Evolutionary conservation across 2,329 filamentous ascomycete species (phyloP).

Genomic region (Biscogniauxia mediterranea): DNA sequence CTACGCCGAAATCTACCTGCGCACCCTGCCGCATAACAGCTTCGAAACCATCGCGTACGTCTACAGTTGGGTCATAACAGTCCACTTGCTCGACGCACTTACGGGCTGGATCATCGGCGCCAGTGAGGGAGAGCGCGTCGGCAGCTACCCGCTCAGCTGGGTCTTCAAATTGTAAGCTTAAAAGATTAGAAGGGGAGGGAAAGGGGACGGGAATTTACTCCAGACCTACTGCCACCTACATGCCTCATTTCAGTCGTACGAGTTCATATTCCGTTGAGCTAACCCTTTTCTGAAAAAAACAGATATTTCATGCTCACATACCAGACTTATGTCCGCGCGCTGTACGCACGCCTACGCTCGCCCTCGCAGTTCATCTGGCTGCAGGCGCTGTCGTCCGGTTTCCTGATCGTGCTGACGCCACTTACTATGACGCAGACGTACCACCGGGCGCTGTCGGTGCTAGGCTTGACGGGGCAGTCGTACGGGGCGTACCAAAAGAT

Average conservation of each 20-base stretch:
- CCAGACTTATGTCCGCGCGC: slow-evolving; percentile 67
- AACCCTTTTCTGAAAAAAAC: not conserved
- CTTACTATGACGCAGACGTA: slow-evolving; percentile 60
- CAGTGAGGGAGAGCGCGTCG: slow-evolving; percentile 63
- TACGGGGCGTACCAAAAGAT: slow-evolving; percentile 66
- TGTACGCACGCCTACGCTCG: slow-evolving; percentile 66
- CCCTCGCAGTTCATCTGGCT: slow-evolving; percentile 64
- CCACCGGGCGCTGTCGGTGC: slow-evolving; percentile 53
- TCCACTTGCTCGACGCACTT: slow-evolving; percentile 62
- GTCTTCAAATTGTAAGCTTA: slow-evolving; percentile 63
- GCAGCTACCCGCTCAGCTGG: slow-evolving; percentile 69
- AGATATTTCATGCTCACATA: slow-evolving; percentile 55
- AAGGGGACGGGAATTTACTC: not conserved
- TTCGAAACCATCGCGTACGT: slow-evolving; percentile 68
- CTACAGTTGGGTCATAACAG: slow-evolving; percentile 67
- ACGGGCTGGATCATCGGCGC: slow-evolving; percentile 67
- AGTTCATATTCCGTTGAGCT: not conserved
- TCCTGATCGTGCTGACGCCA: slow-evolving; percentile 62
- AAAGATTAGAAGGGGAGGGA: no score
- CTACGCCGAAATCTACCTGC: slow-evolving; percentile 67
- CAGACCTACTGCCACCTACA: not conserved
- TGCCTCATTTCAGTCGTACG: not conserved
- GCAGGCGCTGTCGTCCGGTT: slow-evolving; percentile 61
- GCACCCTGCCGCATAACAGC: slow-evolving; percentile 64
- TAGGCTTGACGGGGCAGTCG: slow-evolving; percentile 57